These are phyloP conservation scores for Zygosaccharomyces sapae DNA, from an alignment of 1,139 yeast genomes.

Conservation along the genomic window DNA sequence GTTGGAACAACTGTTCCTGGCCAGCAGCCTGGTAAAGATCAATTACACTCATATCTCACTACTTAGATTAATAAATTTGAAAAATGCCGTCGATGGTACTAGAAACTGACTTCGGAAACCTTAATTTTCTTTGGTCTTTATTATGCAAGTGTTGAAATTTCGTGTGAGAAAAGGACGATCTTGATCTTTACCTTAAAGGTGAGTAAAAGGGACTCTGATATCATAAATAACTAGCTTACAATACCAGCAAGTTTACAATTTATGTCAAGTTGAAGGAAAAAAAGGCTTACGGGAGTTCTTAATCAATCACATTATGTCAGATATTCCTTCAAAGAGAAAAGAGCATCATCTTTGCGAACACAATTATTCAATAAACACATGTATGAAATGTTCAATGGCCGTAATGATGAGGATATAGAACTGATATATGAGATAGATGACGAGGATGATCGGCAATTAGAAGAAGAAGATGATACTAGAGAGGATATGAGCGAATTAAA, in stretches of 20 bases:
- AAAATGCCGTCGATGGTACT: not conserved
- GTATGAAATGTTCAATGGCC: slow-evolving; percentile 24
- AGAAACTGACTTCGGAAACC: not conserved
- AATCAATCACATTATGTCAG: slow-evolving; percentile 6
- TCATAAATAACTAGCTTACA: not conserved
- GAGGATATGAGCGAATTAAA: slow-evolving; percentile 9
- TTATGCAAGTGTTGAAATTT: not conserved
- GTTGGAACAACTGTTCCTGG: slow-evolving; percentile 30
- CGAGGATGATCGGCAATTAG: slow-evolving; percentile 13
- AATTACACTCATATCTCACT: slow-evolving; percentile 15
- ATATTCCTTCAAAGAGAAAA: slow-evolving; percentile 41
- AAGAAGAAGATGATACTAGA: slow-evolving; percentile 13
- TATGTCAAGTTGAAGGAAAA: not conserved
- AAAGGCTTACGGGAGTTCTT: not conserved
- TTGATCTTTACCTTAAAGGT: not conserved
- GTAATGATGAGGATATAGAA: slow-evolving; percentile 31
- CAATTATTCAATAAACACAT: slow-evolving; percentile 60
- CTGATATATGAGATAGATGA: slow-evolving; percentile 22
- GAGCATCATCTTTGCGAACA: slow-evolving; percentile 72
- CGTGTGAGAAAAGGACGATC: not conserved
- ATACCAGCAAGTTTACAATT: not conserved
- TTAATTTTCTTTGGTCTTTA: not conserved
- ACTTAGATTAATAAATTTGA: not conserved
- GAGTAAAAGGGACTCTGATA: not conserved
- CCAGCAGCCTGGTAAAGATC: slow-evolving; percentile 25